Base-by-base conservation (phyloP, 2,329 filamentous ascomycete genomes). In the Acephala macrosclerotiorum region DNA sequence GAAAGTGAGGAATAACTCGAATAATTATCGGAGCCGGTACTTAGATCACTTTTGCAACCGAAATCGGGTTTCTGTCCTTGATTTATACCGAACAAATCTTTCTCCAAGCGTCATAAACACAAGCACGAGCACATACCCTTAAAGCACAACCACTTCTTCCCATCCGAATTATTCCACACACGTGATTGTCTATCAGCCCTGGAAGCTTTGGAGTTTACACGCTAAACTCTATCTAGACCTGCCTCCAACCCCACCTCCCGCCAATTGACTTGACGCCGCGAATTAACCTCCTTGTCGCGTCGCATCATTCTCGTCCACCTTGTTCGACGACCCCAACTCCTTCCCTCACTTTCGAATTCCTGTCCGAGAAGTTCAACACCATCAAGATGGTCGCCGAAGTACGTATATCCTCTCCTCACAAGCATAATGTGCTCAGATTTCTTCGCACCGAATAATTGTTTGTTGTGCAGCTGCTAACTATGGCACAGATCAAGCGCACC, bases 401-500 rank as follows among this genome's bases (percentile, higher is more conserved):
- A 60, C 71, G 73, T 71, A 29, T n/a, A 47, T 51, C 66, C 25
- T 47, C 29, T 47, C 11, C 29, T 3, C 25, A 18, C 40, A 9
- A 20, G 40, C 58, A 53, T n/a, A n/a, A n/a, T n/a, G n/a, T n/a
- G n/a, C n/a, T n/a, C 18, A 7, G 26, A 56, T 60, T 45, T 55
- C 56, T 25, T 20, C 35, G 26, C 45, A 29, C 25, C 3, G 20
- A 7, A 33, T 61, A 40, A 33, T 20, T 12, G n/a, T 58, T 35
- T 22, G 26, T 20, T 20, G 38, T 61, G 42, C 45, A 33, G 20
- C 45, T 59, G 64, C 68, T 71, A 64, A 70, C 61, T 55, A 40
- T 59, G 20, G 47, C 25, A 61, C 73, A 92, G 89, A 81, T 90
- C 75, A 91, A 97, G 87, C 89, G 96, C 76, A 92, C 89, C 77